Evolutionary conservation across 345 rosid genomes (phyloP).

Genomic region (Eucalyptus melliodora): DNA sequence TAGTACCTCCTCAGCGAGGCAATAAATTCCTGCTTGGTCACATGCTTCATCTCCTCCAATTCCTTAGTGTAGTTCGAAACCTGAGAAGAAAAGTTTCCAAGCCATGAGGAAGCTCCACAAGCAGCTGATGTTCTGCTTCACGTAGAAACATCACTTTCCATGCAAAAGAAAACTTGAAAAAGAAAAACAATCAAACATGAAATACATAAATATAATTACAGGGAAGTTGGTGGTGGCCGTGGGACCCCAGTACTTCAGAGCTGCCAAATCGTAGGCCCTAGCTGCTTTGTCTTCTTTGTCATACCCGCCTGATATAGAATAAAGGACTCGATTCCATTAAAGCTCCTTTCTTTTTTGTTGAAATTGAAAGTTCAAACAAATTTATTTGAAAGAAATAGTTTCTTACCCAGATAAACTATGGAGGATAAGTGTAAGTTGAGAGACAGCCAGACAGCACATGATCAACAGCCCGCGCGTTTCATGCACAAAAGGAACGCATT

Average conservation of each 20-base stretch:
- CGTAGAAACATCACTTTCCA: constrained; percentile 10
- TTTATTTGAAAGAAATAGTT: background rate
- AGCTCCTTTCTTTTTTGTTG: background rate
- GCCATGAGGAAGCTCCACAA: background rate
- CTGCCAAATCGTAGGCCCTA: constrained; percentile 90
- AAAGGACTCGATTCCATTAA: background rate
- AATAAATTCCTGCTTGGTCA: constrained; percentile 89
- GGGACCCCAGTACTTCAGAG: constrained; percentile 91
- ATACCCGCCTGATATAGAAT: constrained; percentile 64
- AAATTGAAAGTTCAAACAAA: background rate
- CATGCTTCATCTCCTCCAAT: constrained; percentile 82
- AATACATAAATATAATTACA: constrained; percentile 24
- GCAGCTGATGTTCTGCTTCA: constrained; percentile 57
- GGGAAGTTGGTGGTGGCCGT: constrained; percentile 90
- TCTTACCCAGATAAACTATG: constrained; percentile 93
- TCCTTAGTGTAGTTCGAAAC: constrained; percentile 59
- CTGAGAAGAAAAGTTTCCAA: constrained; percentile 7
- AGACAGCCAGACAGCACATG: background rate
- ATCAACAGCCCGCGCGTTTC: background rate
- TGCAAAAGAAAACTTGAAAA: background rate
- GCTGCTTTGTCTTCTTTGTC: constrained; percentile 99
- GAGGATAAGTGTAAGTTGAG: background rate
- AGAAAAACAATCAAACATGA: background rate
- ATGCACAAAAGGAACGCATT: background rate
- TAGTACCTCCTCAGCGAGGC: constrained; percentile 88